phyloP scores from a whole-genome alignment of 129 eudicot species.

The Artemisia annua region DNA sequence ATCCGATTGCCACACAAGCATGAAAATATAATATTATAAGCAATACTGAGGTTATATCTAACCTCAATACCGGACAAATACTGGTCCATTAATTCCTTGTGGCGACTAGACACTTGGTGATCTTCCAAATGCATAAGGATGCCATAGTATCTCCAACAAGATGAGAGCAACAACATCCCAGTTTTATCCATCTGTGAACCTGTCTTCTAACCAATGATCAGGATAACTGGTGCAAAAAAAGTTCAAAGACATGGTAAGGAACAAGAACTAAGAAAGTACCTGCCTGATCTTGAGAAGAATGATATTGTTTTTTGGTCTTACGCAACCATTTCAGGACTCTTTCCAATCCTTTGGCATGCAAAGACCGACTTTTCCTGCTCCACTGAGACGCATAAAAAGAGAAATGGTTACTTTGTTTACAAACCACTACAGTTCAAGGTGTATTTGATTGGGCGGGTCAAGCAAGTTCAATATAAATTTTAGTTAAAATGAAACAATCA shows the following conservation, averaged over 20 bases:
- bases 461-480: too few relatives aligned
- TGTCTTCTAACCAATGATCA: conserved; percentile 30
- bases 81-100: conserved; percentile 64
- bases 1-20: not conserved
- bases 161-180: conserved; percentile 74
- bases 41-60: conserved; percentile 20
- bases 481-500: too few relatives aligned
- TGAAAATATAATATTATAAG: conserved; percentile 8
- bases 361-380: conserved; percentile 82
- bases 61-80: conserved; percentile 90
- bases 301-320: conserved; percentile 43
- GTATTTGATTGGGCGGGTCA: too few relatives aligned
- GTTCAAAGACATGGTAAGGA: not conserved
- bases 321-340: conserved; percentile 68
- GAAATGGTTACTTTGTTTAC: not conserved
- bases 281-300: conserved; percentile 46
- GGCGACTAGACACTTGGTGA: conserved; percentile 40
- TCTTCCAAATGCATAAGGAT: conserved; percentile 72
- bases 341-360: conserved; percentile 80
- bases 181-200: conserved; percentile 48
- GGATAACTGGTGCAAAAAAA: not conserved
- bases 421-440: too few relatives aligned
- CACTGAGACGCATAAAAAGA: conserved; percentile 49
- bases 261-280: conserved; percentile 37
- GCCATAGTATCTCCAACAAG: conserved; percentile 96